Percentiles rank a stretch among this genome's conserved stretches.
Evolutionary conservation across 257 asterid genomes (phyloP).

Genomic region (Scutellaria barbata): DNA sequence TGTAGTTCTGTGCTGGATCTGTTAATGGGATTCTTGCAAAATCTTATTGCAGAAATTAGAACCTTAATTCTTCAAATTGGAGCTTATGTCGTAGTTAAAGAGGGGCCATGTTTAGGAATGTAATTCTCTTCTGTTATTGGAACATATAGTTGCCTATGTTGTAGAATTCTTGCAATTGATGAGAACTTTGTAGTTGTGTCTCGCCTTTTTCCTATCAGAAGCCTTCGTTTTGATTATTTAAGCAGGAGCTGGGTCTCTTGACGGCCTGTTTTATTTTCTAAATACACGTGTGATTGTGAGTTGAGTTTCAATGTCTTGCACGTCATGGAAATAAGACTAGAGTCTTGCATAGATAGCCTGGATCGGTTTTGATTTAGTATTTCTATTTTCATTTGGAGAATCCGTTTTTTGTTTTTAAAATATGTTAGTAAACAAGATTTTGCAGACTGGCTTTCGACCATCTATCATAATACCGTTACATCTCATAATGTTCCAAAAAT

Average conservation of each 20-base stretch:
- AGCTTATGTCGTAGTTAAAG: neutral
- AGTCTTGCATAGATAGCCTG: neutral
- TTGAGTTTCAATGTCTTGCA: neutral
- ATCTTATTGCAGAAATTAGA: neutral
- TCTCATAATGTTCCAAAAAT: neutral
- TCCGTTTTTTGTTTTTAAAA: neutral
- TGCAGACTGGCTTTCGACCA: too few species aligned
- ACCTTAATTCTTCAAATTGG: conserved; percentile 2
- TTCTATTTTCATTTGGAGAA: neutral
- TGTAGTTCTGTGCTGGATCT: conserved; percentile 34
- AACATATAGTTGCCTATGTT: neutral
- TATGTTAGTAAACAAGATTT: neutral
- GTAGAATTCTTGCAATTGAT: neutral
- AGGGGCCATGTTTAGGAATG: neutral
- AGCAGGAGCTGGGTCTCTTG: neutral
- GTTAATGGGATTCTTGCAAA: conserved; percentile 13
- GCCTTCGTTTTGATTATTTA: neutral
- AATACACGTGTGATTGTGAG: neutral
- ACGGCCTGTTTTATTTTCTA: neutral
- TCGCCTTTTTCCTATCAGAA: neutral
- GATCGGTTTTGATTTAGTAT: neutral
- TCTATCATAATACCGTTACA: too few species aligned
- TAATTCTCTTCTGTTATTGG: neutral
- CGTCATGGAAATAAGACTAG: neutral
- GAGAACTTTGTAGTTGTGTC: neutral